These are phyloP conservation scores for Heritiera littoralis DNA, from an alignment of 345 rosid species.

Conservation along the genomic window DNA sequence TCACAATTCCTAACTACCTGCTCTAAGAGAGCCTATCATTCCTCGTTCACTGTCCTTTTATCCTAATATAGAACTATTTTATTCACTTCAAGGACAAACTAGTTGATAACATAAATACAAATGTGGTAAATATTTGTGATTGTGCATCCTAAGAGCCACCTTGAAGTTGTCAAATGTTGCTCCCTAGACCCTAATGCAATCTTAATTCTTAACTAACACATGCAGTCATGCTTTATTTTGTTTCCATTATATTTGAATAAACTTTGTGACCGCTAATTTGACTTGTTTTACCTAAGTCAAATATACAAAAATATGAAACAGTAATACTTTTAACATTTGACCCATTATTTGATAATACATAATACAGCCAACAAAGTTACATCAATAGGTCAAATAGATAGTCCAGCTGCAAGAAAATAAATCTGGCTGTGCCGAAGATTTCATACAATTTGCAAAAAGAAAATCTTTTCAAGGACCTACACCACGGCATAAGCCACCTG, in stretches of 20 bases:
- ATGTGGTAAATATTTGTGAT: conserved; percentile 19
- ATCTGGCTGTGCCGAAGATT: neutral
- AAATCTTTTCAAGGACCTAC: conserved; percentile 10
- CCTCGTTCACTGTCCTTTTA: conserved; percentile 10
- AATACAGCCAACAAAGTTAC: conserved; percentile 7
- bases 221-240: conserved; percentile 5
- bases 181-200: neutral
- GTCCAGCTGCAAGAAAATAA: neutral
- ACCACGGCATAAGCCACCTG: neutral
- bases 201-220: conserved; percentile 1
- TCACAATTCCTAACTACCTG: conserved; percentile 16
- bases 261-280: conserved; percentile 11
- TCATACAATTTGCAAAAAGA: neutral
- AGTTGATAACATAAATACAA: conserved; percentile 14
- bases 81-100: conserved; percentile 18
- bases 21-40: conserved; percentile 13
- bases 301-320: neutral
- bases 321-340: neutral
- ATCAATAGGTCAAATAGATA: neutral
- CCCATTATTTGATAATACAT: neutral
- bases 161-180: neutral
- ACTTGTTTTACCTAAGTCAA: conserved; percentile 16
- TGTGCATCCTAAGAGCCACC: conserved; percentile 15
- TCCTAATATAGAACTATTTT: conserved; percentile 1
- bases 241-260: conserved; percentile 1